Percentiles rank a stretch among this genome's conserved stretches.
These are phyloP conservation scores for Annulohypoxylon nitens DNA, from an alignment of 495 filamentous ascomycete genomes.

Conservation along the genomic window DNA sequence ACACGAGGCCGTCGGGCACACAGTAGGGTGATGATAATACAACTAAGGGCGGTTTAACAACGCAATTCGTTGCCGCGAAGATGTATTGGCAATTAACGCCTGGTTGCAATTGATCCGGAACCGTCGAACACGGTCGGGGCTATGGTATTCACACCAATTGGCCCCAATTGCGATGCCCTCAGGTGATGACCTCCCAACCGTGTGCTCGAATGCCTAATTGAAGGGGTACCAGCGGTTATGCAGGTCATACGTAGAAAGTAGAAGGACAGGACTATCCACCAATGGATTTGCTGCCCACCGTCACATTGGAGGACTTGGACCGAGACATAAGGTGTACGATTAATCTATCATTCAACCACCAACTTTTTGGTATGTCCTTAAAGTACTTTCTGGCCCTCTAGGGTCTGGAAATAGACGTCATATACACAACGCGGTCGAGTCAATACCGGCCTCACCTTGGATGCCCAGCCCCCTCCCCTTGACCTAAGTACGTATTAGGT, in stretches of 20 bases:
- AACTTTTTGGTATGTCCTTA: not conserved
- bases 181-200: slow-evolving; percentile 1
- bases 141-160: slow-evolving; percentile 10
- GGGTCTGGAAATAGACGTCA: not conserved
- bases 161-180: slow-evolving; percentile 9
- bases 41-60: slow-evolving; percentile 4
- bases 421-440: not conserved
- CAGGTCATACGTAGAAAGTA: slow-evolving; percentile 34
- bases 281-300: slow-evolving; percentile 18
- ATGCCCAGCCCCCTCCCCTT: slow-evolving; percentile 2
- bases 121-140: not conserved
- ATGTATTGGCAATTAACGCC: not conserved
- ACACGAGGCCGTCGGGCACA: slow-evolving; percentile 28
- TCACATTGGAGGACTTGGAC: slow-evolving; percentile 28
- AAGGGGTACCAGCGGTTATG: slow-evolving; percentile 41
- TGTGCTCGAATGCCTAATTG: slow-evolving; percentile 29
- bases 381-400: not conserved
- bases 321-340: slow-evolving; percentile 19
- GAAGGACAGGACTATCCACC: slow-evolving; percentile 8
- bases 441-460: not conserved
- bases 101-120: not conserved
- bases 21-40: slow-evolving; percentile 2
- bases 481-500: slow-evolving; percentile 2
- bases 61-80: slow-evolving; percentile 6
- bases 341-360: slow-evolving; percentile 14